phyloP scores from a whole-genome alignment of 2,329 filamentous ascomycete species.

The Phyllosticta citribraziliensis region DNA sequence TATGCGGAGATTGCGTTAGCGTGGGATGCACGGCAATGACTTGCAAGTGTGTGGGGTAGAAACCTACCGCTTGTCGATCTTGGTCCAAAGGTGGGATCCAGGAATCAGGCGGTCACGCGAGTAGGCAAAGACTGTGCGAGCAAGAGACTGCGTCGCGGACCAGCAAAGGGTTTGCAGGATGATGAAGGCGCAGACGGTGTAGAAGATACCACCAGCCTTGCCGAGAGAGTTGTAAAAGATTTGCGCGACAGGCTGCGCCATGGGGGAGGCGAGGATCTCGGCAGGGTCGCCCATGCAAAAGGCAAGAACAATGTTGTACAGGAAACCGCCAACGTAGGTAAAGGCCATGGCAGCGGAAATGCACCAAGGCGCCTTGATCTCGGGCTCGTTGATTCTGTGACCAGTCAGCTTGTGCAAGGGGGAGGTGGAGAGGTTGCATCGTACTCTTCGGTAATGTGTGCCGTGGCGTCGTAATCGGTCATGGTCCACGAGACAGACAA shows the following conservation, averaged over 20 bases:
- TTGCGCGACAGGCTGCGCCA: slow-evolving; percentile 46
- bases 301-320: slow-evolving; percentile 50
- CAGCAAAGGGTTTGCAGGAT: slow-evolving; percentile 52
- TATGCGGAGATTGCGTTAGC: background rate
- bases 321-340: slow-evolving; percentile 46
- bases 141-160: slow-evolving; percentile 46
- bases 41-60: background rate
- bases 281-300: slow-evolving; percentile 46
- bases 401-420: slow-evolving; percentile 11
- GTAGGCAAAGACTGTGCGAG: slow-evolving; percentile 46
- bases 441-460: slow-evolving; percentile 19
- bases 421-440: slow-evolving; percentile 33
- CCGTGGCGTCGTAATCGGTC: slow-evolving; percentile 45
- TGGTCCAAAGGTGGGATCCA: slow-evolving; percentile 39
- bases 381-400: slow-evolving; percentile 34
- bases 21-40: background rate
- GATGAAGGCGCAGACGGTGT: slow-evolving; percentile 46
- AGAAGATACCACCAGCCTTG: slow-evolving; percentile 43
- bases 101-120: slow-evolving; percentile 44
- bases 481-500: slow-evolving; percentile 52
- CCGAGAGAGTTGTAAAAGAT: slow-evolving; percentile 51
- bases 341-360: slow-evolving; percentile 47
- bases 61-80: slow-evolving; percentile 30
- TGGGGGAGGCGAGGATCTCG: slow-evolving; percentile 36
- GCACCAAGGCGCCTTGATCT: slow-evolving; percentile 45